Evolutionary conservation across 2,329 filamentous ascomycete genomes (phyloP).

Genomic region (Dothideomycetes sp.): DNA sequence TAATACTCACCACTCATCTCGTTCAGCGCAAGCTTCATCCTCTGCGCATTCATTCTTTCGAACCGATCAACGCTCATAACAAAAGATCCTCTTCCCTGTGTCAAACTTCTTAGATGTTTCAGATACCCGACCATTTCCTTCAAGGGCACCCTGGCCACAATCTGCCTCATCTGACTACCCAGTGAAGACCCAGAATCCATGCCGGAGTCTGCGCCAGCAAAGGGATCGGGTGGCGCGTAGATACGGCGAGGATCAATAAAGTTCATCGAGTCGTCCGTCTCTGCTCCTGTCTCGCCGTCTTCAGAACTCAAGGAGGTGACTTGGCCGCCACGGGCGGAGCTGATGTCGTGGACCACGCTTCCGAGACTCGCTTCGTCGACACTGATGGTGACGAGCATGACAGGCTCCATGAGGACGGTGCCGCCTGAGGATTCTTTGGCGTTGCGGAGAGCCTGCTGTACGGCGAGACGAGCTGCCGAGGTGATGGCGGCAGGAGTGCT

Average conservation of each 20-base stretch:
- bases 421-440: conserved; percentile 40
- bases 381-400: conserved; percentile 81
- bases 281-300: conserved; percentile 11
- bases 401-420: conserved; percentile 74
- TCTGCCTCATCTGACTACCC: conserved; percentile 36
- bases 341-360: conserved; percentile 71
- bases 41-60: conserved; percentile 51
- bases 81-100: conserved; percentile 69
- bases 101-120: conserved; percentile 78
- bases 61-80: conserved; percentile 65
- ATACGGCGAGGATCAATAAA: conserved; percentile 62
- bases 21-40: conserved; percentile 45
- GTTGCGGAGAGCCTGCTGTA: conserved; percentile 56
- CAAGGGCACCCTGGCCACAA: conserved; percentile 79
- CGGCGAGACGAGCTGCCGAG: conserved; percentile 56
- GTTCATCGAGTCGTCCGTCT: conserved; percentile 19
- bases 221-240: conserved; percentile 83
- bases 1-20: conserved; percentile 20
- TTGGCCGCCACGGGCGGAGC: conserved; percentile 60
- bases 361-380: conserved; percentile 76
- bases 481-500: conserved; percentile 57
- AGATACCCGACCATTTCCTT: conserved; percentile 97
- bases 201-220: conserved; percentile 32
- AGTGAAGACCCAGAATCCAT: conserved; percentile 11
- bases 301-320: conserved; percentile 58